Evolutionary conservation across 164 flowering plant genomes (phyloP).

Genomic region (Stephania yunnanensis): DNA sequence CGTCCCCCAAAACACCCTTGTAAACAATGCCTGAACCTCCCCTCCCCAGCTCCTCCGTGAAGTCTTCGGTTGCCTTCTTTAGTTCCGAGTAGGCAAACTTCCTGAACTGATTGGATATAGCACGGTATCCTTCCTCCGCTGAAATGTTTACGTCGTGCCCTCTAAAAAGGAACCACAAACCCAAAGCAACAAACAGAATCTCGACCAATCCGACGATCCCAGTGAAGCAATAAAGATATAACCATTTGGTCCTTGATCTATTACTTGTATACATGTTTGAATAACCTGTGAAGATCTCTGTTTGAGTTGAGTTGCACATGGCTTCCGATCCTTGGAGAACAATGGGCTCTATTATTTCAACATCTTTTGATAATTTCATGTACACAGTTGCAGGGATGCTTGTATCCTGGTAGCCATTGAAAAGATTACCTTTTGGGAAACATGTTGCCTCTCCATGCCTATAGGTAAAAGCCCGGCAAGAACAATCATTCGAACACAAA

Average conservation of each 20-base stretch:
- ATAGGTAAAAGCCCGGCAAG: constrained; percentile 15
- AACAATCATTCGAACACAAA: constrained; percentile 12
- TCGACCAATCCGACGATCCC: constrained; percentile 17
- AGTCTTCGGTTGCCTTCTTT: constrained; percentile 18
- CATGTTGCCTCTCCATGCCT: constrained; percentile 12
- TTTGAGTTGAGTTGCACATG: neutral
- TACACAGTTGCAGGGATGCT: constrained; percentile 6
- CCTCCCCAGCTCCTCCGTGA: constrained; percentile 20
- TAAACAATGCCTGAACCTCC: constrained; percentile 22
- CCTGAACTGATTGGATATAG: constrained; percentile 14
- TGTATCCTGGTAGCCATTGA: constrained; percentile 12
- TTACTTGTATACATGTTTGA: neutral
- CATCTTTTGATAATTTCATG: constrained; percentile 8
- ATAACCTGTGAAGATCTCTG: neutral
- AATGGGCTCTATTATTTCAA: neutral
- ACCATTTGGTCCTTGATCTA: constrained; percentile 2
- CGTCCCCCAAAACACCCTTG: constrained; percentile 19
- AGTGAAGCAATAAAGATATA: constrained; percentile 12
- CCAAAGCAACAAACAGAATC: constrained; percentile 10
- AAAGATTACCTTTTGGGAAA: constrained; percentile 11
- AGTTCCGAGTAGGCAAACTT: constrained; percentile 22
- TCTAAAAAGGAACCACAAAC: constrained; percentile 16
- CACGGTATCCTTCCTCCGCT: constrained; percentile 15
- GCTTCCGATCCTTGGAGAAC: neutral
- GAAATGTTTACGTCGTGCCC: neutral